Conservation (phyloP, 768 basidiomycete genomes). For the Hydnomerulius pinastri region DNA sequence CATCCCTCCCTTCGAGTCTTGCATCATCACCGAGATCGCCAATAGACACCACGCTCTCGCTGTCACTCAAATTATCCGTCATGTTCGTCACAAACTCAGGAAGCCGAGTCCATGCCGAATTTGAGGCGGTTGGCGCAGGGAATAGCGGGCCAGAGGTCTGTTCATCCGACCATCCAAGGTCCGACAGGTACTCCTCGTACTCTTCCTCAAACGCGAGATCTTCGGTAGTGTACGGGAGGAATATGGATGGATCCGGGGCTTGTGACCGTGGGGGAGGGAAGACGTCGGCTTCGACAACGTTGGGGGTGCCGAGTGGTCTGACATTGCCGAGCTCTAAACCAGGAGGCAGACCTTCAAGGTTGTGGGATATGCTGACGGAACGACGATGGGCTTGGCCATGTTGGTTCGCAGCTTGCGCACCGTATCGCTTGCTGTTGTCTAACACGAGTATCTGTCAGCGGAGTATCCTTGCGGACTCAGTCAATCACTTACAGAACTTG, state of each 20-base stretch:
- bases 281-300: conserved; percentile 82
- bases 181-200: conserved; percentile 95
- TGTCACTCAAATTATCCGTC: conserved; percentile 89
- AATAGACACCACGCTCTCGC: conserved; percentile 89
- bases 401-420: conserved; percentile 50
- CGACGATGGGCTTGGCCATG: conserved; percentile 70
- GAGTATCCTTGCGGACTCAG: neutral
- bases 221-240: conserved; percentile 90
- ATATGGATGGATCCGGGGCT: conserved; percentile 79
- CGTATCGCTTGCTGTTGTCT: conserved; percentile 94
- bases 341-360: conserved; percentile 72
- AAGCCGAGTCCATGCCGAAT: conserved; percentile 81
- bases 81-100: conserved; percentile 79
- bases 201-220: conserved; percentile 95
- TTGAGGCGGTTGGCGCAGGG: conserved; percentile 23
- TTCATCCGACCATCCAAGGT: conserved; percentile 74
- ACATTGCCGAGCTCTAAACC: conserved; percentile 76
- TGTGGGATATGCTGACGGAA: conserved; percentile 81
- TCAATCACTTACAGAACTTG: conserved; percentile 78
- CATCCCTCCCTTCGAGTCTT: conserved; percentile 64
- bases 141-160: conserved; percentile 45
- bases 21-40: conserved; percentile 84
- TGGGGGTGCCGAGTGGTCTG: conserved; percentile 74
- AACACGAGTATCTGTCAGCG: conserved; percentile 12
- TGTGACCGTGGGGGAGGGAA: conserved; percentile 93